Base-by-base conservation (phyloP, 495 filamentous ascomycete genomes). In the Durotheca rogersii region DNA sequence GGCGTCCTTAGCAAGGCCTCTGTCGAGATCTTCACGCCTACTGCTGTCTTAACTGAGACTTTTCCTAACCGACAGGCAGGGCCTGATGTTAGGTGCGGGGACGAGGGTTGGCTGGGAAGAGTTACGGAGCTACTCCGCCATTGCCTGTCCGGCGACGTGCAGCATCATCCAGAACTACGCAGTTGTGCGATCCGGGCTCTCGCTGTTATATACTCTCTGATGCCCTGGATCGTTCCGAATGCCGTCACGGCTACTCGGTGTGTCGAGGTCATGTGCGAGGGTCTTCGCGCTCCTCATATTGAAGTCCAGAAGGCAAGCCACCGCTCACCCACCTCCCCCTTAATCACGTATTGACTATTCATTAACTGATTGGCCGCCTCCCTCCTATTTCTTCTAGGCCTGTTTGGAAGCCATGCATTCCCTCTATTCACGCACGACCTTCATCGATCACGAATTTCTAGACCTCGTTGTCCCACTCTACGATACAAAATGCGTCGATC, bases 21-120 rank as follows among this genome's bases (percentile, higher is more conserved):
- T 60, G 85, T 96, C 46, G 92, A 97, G 56, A 90, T 97, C 40
- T 95, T 95, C 64, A 90, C 89, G 0, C 89, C 94, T 3, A 71
- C 82, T 18, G 68, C 72, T 4, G 82, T 95, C n/a, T 79, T 95
- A 30, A 70, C 76, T 48, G 84, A 93, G 42, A 70, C 83, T 19
- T 87, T 87, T 53, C 85, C 88, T 4, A 81, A 83, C 56, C 71
- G 90, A 58, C 73, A 79, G 33, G 67, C 72, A 47, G 73, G 71
- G 23, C 71, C 81, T 11, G 74, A 83, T 38, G 77, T 88, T 27
- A 80, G 90, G 38, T 88, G 70, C 64, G 89, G 87, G 17, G 71
- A 82, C 31, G 88, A 95, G 44, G 94, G 93, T 16, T 98, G 93
- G 93, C 74, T 96, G 20, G 70, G 78, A 32, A 82, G 91, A 58